Base-by-base conservation (phyloP, 345 rosid species). In the Nephelium lappaceum region DNA sequence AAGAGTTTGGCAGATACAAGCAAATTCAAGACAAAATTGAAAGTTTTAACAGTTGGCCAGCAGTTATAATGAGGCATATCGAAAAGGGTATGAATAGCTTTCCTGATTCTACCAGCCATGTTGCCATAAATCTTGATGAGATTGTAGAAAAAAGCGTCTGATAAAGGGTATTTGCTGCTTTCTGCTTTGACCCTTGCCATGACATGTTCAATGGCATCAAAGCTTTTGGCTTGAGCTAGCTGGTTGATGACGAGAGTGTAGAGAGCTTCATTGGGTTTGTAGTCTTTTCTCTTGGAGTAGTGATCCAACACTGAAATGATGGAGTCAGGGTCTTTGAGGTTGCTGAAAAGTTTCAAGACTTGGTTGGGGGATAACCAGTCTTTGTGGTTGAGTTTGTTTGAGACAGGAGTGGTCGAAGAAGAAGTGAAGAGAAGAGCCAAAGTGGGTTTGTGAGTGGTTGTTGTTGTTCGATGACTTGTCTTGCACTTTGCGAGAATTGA, bases 361-460 rank as follows among this genome's bases (percentile, higher is more conserved):
- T 95, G 91, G 62, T 78, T 86, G 0, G 98, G 90, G 15, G 98
- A 91, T 25, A 95, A 66, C 97, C 99, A 92, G 90, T 95, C 96
- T 69, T 85, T 95, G 89, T 86, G 92, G 79, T 74, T 88, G 69
- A 93, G 90, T 65, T 80, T 87, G 77, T 81, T 65, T 31, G 69
- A 53, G 65, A 67, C 78, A 14, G 38, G 25, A 21, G 25, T 24
- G 53, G 67, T 16, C n/a, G 2, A 12, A 55, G 43, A 19, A 39
- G 69, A 24, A 68, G 82, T 67, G 23, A 69, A 12, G 0, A 67
- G 12, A 39, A 45, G 39, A 47, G 41, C 41, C 0, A 23, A 6
- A 21, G 24, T 66, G 4, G 51, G 11, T 38, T 31, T 75, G 8
- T 25, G 41, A n/a, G 41, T 16, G 41, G 12, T 55, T 53, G 0